A percentile compares a stretch with the other conserved stretches of the same genome.
Evolutionary conservation across 441 rosid genomes (phyloP).

Genomic region (Populus trichocarpa): DNA sequence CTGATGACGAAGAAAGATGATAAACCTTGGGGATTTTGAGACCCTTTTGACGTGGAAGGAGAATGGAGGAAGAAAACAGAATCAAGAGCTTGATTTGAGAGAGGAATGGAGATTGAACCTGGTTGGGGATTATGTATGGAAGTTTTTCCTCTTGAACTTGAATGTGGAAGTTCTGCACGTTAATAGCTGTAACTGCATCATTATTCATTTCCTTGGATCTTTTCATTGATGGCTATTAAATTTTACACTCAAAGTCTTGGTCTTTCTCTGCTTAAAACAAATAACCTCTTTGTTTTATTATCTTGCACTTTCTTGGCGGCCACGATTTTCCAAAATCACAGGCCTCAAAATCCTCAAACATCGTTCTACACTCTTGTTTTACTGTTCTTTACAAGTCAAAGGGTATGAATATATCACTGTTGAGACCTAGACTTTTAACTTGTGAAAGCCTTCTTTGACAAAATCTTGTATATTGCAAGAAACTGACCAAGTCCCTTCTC

Average conservation of each 20-base stretch:
- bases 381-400: background rate
- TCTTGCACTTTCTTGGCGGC: conserved; percentile 16
- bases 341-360: background rate
- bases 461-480: background rate
- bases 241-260: background rate
- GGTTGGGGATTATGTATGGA: conserved; percentile 24
- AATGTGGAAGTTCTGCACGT: conserved; percentile 27
- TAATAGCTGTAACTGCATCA: background rate
- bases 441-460: background rate
- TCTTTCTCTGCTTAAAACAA: background rate
- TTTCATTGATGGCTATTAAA: conserved; percentile 6
- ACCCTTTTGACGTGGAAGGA: too few species aligned
- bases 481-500: background rate
- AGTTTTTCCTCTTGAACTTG: conserved; percentile 28
- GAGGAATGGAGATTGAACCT: too few species aligned
- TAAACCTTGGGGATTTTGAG: too few species aligned
- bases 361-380: background rate
- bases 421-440: background rate
- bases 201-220: conserved; percentile 8
- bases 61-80: too few species aligned
- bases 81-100: too few species aligned
- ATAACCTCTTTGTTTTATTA: background rate
- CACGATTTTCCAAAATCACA: background rate
- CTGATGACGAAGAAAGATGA: too few species aligned
- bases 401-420: background rate